Evolutionary conservation across 2,329 filamentous ascomycete species (phyloP).

Genomic region (Calonectria leucothoes): DNA sequence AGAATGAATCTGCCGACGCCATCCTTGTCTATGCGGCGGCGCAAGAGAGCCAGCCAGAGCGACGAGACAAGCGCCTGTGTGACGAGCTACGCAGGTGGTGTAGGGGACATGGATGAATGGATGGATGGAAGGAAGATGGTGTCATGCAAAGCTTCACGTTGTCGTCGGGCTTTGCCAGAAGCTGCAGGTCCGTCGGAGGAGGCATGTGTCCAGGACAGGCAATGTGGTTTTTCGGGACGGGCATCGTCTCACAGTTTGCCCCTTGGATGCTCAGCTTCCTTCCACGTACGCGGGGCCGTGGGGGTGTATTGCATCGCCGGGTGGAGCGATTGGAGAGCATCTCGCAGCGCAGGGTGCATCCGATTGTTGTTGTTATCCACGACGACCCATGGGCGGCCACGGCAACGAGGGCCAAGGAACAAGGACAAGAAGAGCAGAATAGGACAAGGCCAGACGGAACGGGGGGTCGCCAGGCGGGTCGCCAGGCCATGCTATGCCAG

Average conservation of each 20-base stretch:
- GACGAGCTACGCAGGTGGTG: constrained; percentile 18
- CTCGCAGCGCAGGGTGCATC: constrained; percentile 15
- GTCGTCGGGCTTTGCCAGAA: constrained; percentile 27
- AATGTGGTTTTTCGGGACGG: not conserved
- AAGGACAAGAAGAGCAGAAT: no score
- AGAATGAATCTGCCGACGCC: constrained; percentile 1
- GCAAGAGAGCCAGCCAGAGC: constrained; percentile 17
- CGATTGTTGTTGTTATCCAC: constrained; percentile 19
- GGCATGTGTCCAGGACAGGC: constrained; percentile 24
- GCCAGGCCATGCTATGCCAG: constrained; percentile 5
- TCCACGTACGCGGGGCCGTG: constrained; percentile 7
- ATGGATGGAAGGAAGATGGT: constrained; percentile 19
- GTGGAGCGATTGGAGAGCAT: constrained; percentile 8
- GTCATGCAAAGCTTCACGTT: constrained; percentile 22
- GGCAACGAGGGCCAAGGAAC: constrained; percentile 14
- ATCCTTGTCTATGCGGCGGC: constrained; percentile 7
- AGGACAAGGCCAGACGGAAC: not conserved
- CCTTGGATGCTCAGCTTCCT: not conserved
- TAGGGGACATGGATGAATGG: constrained; percentile 15
- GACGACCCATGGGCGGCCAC: constrained; percentile 12
- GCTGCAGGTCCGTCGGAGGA: constrained; percentile 42
- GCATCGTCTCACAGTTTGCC: constrained; percentile 5
- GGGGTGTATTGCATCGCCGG: constrained; percentile 5
- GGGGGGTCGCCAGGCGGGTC: not conserved
- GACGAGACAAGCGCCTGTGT: constrained; percentile 21